These are phyloP conservation scores for Ustilaginoidea virens DNA, from an alignment of 2,329 filamentous ascomycete species.

Conservation along the genomic window DNA sequence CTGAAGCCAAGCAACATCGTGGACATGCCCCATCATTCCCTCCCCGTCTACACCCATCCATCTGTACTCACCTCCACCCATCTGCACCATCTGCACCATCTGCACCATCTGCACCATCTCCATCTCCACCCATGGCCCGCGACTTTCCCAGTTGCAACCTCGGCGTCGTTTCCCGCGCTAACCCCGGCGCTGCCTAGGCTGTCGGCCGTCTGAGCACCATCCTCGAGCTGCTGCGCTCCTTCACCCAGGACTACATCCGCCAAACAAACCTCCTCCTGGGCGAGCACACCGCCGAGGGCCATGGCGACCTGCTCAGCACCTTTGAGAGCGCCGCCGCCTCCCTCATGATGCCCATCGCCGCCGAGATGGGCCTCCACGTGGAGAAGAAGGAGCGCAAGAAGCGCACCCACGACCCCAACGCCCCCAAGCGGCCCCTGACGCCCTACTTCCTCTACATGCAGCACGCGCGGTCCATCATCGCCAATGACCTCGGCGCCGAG, in stretches of 20 bases:
- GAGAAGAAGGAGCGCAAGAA: slow-evolving; percentile 86
- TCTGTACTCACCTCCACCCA: too few relatives aligned
- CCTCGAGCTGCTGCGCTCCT: slow-evolving; percentile 61
- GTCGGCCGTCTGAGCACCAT: slow-evolving; percentile 55
- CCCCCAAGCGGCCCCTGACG: slow-evolving; percentile 84
- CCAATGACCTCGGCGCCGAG: slow-evolving; percentile 57
- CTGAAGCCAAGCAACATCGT: too few relatives aligned
- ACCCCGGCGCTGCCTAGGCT: slow-evolving; percentile 35
- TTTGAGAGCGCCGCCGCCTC: slow-evolving; percentile 35
- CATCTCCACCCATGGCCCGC: too few relatives aligned
- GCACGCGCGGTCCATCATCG: slow-evolving; percentile 69
- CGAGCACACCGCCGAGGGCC: slow-evolving; percentile 37
- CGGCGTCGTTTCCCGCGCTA: too few relatives aligned
- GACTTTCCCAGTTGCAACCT: too few relatives aligned
- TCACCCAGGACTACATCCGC: slow-evolving; percentile 72
- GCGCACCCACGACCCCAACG: slow-evolving; percentile 75
- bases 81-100: too few relatives aligned
- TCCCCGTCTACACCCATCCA: too few relatives aligned
- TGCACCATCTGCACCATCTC: too few relatives aligned
- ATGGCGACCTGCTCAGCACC: slow-evolving; percentile 29
- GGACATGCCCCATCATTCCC: too few relatives aligned
- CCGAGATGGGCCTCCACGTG: slow-evolving; percentile 27
- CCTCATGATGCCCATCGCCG: slow-evolving; percentile 23
- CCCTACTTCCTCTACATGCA: slow-evolving; percentile 95
- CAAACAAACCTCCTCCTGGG: slow-evolving; percentile 75